phyloP scores from a whole-genome alignment of 148 eudicot species.

The Persicaria maculosa region DNA sequence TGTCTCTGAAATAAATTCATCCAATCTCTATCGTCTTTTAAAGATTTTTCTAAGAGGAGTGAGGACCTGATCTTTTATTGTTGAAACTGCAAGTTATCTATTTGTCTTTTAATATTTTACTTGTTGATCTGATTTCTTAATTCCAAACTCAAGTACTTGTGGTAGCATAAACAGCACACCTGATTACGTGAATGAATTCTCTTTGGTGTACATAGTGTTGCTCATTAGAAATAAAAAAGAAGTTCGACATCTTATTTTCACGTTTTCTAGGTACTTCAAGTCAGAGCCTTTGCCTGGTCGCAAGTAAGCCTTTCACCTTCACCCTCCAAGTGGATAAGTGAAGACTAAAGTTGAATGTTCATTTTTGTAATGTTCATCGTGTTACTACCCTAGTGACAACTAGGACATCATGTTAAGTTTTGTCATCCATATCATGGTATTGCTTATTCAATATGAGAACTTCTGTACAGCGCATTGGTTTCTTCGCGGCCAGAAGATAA shows the following conservation, averaged over 20 bases:
- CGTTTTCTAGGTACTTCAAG: conserved; percentile 73
- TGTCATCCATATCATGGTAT: not conserved
- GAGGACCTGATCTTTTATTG: too few relatives aligned
- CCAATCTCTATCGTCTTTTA: too few relatives aligned
- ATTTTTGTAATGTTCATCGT: too few relatives aligned
- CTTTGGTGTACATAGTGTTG: too few relatives aligned
- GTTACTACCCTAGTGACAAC: not conserved
- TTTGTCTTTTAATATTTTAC: too few relatives aligned
- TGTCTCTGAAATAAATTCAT: too few relatives aligned
- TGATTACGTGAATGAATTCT: too few relatives aligned
- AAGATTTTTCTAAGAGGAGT: too few relatives aligned
- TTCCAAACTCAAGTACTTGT: too few relatives aligned
- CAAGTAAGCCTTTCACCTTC: conserved; percentile 49
- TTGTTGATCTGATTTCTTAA: too few relatives aligned
- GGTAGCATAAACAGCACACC: too few relatives aligned
- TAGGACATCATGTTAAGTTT: not conserved
- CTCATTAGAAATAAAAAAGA: not conserved
- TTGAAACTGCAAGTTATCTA: too few relatives aligned
- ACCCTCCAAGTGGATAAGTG: not conserved
- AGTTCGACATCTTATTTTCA: not conserved
- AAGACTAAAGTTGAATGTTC: not conserved
- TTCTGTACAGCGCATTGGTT: conserved; percentile 54
- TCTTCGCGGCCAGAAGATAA: conserved; percentile 85
- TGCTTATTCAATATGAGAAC: conserved; percentile 10
- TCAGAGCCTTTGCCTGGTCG: conserved; percentile 90